Conservation (phyloP, 176 grass and related monocot genomes). For the Avena atlantica region DNA sequence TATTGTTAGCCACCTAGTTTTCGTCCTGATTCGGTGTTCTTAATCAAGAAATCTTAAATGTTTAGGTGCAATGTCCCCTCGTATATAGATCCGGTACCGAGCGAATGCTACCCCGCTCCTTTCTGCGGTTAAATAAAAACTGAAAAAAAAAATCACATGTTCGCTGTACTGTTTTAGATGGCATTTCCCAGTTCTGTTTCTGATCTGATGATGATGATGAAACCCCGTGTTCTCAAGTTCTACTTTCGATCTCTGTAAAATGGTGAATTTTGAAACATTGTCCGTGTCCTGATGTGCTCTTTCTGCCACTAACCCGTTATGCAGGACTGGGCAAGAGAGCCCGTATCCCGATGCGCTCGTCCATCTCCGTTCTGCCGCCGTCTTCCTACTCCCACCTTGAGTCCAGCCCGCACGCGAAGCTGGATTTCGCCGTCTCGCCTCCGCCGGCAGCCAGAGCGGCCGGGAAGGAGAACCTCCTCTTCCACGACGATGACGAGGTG, state of each 20-base stretch:
- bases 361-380: constrained; percentile 55
- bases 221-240: background rate
- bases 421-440: constrained; percentile 13
- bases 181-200: background rate
- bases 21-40: background rate
- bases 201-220: background rate
- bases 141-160: too few species aligned
- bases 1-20: background rate
- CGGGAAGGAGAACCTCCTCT: constrained; percentile 48
- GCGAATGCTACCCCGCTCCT: background rate
- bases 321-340: constrained; percentile 62
- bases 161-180: background rate
- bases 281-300: background rate
- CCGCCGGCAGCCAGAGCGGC: background rate
- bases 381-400: constrained; percentile 21
- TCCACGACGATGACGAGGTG: constrained; percentile 36
- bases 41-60: background rate
- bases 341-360: constrained; percentile 44
- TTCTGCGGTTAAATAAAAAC: background rate
- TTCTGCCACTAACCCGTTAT: background rate
- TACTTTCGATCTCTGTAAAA: background rate
- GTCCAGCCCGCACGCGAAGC: constrained; percentile 40
- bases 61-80: background rate
- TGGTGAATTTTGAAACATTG: background rate
- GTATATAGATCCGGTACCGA: background rate